phyloP scores from a whole-genome alignment of 306 rosid genomes.

The Rosa persica region DNA sequence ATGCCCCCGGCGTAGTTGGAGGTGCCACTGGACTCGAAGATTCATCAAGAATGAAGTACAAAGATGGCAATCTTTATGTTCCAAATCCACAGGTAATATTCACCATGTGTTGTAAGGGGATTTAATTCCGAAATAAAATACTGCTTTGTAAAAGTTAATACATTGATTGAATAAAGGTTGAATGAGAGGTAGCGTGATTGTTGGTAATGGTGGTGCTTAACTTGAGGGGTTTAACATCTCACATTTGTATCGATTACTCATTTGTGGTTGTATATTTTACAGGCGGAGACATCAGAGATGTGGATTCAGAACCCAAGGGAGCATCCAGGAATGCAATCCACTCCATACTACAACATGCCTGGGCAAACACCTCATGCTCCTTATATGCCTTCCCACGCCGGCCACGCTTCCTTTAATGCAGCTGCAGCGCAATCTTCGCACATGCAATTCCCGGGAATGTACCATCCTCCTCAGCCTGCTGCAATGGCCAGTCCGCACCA shows the following conservation, averaged over 20 bases:
- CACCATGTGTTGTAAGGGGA: not conserved
- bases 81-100: slow-evolving; percentile 85
- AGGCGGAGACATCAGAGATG: slow-evolving; percentile 96
- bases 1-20: slow-evolving; percentile 83
- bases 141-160: not conserved
- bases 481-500: slow-evolving; percentile 76
- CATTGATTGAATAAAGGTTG: not conserved
- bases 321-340: slow-evolving; percentile 75
- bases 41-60: slow-evolving; percentile 88
- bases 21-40: slow-evolving; percentile 80
- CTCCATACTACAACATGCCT: slow-evolving; percentile 80
- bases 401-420: slow-evolving; percentile 76
- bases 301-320: slow-evolving; percentile 98
- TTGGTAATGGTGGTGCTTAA: not conserved
- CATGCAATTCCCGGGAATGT: slow-evolving; percentile 97
- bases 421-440: slow-evolving; percentile 95
- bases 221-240: not conserved
- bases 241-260: not conserved
- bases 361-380: slow-evolving; percentile 87
- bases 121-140: not conserved
- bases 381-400: slow-evolving; percentile 78
- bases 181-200: not conserved
- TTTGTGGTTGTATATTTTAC: not conserved
- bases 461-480: slow-evolving; percentile 80
- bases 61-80: slow-evolving; percentile 81